Evolutionary conservation across 495 filamentous ascomycete species (phyloP).

Genomic region (Talaromyces stipitatus): DNA sequence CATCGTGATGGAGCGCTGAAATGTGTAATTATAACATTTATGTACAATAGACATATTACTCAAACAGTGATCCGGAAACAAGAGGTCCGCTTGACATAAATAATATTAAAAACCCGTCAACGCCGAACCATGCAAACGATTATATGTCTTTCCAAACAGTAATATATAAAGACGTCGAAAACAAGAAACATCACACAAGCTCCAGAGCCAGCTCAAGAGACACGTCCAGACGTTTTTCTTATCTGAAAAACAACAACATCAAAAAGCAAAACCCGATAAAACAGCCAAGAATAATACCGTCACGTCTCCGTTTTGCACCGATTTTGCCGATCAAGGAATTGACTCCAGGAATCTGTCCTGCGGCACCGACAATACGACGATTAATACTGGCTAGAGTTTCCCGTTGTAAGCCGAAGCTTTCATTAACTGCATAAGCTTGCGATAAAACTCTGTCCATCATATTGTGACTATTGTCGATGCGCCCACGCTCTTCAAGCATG

Average conservation of each 20-base stretch:
- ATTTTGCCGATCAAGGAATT: conserved; percentile 92
- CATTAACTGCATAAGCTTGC: conserved; percentile 95
- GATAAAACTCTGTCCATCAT: conserved; percentile 86
- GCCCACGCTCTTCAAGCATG: conserved; percentile 84
- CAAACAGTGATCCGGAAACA: background rate
- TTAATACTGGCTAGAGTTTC: conserved; percentile 84
- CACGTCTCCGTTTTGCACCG: conserved; percentile 87
- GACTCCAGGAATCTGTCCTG: conserved; percentile 84
- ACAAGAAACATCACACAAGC: background rate
- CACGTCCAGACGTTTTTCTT: conserved; percentile 7
- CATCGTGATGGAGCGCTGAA: background rate
- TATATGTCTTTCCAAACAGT: background rate
- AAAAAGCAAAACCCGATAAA: conserved; percentile 91
- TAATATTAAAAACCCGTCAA: background rate
- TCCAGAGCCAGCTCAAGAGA: conserved; percentile 2
- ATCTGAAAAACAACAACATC: conserved; percentile 77
- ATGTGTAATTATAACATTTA: background rate
- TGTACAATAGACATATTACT: conserved; percentile 3
- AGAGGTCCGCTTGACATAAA: background rate
- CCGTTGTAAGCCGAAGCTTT: conserved; percentile 79
- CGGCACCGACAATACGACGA: conserved; percentile 77
- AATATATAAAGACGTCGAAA: background rate
- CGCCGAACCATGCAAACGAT: conserved; percentile 3
- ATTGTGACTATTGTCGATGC: conserved; percentile 79
- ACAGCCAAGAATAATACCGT: conserved; percentile 84